Evolutionary conservation across 768 basidiomycete species (phyloP).

Genomic region (Leucosporidium yakuticum): DNA sequence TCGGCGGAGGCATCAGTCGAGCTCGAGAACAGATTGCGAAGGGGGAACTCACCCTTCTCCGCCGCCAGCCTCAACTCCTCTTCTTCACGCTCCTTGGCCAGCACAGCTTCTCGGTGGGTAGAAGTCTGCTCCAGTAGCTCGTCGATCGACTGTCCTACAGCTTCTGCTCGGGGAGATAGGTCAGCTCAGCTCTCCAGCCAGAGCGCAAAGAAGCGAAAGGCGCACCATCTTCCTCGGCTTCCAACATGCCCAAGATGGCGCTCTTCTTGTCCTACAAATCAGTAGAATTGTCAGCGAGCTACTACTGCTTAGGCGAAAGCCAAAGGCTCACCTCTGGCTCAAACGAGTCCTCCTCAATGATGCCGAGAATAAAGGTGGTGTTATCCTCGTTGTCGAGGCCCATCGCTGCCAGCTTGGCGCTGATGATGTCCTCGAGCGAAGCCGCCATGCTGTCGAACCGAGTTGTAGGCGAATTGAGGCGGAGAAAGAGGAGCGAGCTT

Average conservation of each 20-base stretch:
- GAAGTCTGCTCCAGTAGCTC: slow-evolving; percentile 10
- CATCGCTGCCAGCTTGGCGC: slow-evolving; percentile 9
- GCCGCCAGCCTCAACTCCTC: slow-evolving; percentile 6
- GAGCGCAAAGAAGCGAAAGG: neutral
- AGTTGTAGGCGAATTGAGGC: no score
- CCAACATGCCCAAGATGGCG: slow-evolving; percentile 29
- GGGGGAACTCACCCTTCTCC: slow-evolving; percentile 6
- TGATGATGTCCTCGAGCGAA: slow-evolving; percentile 20
- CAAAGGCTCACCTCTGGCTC: slow-evolving; percentile 19
- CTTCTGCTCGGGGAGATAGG: slow-evolving; percentile 11
- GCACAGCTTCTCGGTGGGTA: slow-evolving; percentile 7
- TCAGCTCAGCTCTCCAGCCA: neutral
- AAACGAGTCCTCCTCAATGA: slow-evolving; percentile 29
- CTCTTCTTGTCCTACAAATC: slow-evolving; percentile 22
- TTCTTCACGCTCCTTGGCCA: slow-evolving; percentile 1
- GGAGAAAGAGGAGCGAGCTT: no score
- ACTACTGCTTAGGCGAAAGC: neutral
- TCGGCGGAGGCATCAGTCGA: neutral
- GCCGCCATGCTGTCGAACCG: neutral
- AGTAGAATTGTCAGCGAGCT: no score
- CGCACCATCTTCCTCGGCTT: slow-evolving; percentile 28
- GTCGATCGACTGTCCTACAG: neutral
- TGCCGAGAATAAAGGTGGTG: slow-evolving; percentile 8
- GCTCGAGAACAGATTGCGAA: neutral
- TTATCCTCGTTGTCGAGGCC: slow-evolving; percentile 16